phyloP scores from a whole-genome alignment of 306 rosid species.

The Styphnolobium japonicum region DNA sequence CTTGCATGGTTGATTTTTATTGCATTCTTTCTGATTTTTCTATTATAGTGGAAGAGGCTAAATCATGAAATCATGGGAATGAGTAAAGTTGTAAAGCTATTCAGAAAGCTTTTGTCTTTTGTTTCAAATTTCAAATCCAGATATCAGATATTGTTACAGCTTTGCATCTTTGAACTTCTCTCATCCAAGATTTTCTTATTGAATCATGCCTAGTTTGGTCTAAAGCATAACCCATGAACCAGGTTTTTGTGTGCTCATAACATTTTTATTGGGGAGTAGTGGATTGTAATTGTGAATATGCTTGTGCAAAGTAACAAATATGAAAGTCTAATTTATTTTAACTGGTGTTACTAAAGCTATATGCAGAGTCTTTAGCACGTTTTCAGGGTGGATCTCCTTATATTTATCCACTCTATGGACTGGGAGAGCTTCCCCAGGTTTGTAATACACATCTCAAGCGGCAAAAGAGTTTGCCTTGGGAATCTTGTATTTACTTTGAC shows the following conservation, averaged over 20 bases:
- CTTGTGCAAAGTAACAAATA: background rate
- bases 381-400: slow-evolving; percentile 64
- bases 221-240: background rate
- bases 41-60: background rate
- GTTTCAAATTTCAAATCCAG: background rate
- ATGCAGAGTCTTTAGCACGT: slow-evolving; percentile 68
- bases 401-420: slow-evolving; percentile 64
- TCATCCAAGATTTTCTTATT: background rate
- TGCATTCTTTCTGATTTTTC: background rate
- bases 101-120: background rate
- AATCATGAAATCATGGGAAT: background rate
- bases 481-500: background rate
- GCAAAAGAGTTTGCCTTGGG: background rate
- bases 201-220: background rate
- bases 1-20: background rate
- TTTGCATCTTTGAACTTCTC: background rate
- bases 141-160: background rate
- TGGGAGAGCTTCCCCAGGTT: slow-evolving; percentile 66
- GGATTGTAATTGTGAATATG: background rate
- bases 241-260: background rate
- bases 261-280: background rate
- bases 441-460: background rate
- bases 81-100: background rate
- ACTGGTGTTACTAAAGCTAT: slow-evolving; percentile 37
- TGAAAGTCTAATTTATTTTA: background rate